Evolutionary conservation across 139 green algal genomes (phyloP), one percentile per base, ranked within the genome.

Genomic region (Raphidocelis subcapitata): DNA sequence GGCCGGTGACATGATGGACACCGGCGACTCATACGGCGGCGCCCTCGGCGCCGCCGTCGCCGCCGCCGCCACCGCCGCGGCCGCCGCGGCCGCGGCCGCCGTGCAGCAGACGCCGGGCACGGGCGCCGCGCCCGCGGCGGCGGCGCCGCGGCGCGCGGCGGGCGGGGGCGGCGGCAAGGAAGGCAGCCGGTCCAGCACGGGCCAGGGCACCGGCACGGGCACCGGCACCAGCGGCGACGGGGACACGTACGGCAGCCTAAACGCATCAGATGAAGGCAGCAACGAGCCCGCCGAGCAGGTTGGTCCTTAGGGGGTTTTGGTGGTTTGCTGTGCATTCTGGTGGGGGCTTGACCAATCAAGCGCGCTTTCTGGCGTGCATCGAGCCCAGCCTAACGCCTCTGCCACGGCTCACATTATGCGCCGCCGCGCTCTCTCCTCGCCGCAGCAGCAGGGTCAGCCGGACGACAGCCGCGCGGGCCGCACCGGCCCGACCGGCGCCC

Each of bases 261-360:
- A 86, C 33, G 81, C 67, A 29, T 84, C 77, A 24, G 81, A 86
- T 47, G 81, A 86, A 54, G 81, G 81, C 5, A 73, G 54, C 41
- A 86, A 86, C 37, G 81, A 86, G 69, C 81, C 81, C 3, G 77
- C 41, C 8, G 41, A 49, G 12, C 41, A 49, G 41, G 41, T 49
- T 8, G 41, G 41, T 12, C 8, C 8, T 20, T 49, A 49, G 41
- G 12, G 41, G 12, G 12, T 49, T 8, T 49, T 49, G 41, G 12
- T 49, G 8, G 41, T 12, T 12, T 8, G 41, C 41, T 49, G 41
- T 49, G 8, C 8, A 12, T 49, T 49, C 8, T 8, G 41, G 41
- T 12, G 41, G 41, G 8, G 41, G 41, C 8, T 49, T 8, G 41
- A 49, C 41, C 12, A 12, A 12, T 49, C 41, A 49, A 49, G 41